Percentiles rank a stretch among this genome's conserved stretches.
Evolutionary conservation across 139 green algal species (phyloP).

Genomic region (Ostreobium quekettii): DNA sequence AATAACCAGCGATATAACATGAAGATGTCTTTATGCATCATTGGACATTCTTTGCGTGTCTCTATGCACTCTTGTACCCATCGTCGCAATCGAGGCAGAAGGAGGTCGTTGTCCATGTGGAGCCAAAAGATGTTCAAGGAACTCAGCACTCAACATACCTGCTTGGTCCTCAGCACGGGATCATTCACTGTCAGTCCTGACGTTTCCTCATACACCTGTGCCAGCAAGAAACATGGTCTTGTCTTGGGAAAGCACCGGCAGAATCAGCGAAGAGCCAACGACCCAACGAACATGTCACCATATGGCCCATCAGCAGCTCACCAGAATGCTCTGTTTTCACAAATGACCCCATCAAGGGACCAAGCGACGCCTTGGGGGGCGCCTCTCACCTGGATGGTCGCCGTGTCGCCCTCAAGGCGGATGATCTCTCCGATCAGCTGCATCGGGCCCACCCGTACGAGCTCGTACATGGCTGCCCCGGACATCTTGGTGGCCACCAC

Average conservation of each 20-base stretch:
- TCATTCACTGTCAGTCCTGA: conserved; percentile 92
- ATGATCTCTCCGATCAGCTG: conserved; percentile 99
- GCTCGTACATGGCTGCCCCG: conserved; percentile 97
- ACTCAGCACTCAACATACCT: conserved; percentile 55
- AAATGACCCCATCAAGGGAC: neutral
- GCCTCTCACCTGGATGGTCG: conserved; percentile 91
- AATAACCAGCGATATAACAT: too few relatives aligned
- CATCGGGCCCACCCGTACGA: conserved; percentile 89
- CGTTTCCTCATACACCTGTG: conserved; percentile 96
- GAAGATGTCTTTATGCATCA: too few relatives aligned
- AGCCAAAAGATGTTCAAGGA: too few relatives aligned
- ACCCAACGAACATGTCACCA: too few relatives aligned
- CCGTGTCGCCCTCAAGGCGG: conserved; percentile 89
- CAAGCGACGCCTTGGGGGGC: neutral
- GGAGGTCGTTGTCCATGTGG: too few relatives aligned
- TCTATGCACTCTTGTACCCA: too few relatives aligned
- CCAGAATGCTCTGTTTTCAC: too few relatives aligned
- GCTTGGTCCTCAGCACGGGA: conserved; percentile 75
- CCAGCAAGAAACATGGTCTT: neutral
- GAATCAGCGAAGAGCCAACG: too few relatives aligned
- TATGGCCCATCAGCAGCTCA: too few relatives aligned
- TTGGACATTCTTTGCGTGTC: too few relatives aligned
- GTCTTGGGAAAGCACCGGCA: too few relatives aligned
- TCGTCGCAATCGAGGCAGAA: too few relatives aligned
- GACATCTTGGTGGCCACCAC: conserved; percentile 92